Base-by-base conservation (phyloP, 2,329 filamentous ascomycete species). In the Madurella mycetomatis region DNA sequence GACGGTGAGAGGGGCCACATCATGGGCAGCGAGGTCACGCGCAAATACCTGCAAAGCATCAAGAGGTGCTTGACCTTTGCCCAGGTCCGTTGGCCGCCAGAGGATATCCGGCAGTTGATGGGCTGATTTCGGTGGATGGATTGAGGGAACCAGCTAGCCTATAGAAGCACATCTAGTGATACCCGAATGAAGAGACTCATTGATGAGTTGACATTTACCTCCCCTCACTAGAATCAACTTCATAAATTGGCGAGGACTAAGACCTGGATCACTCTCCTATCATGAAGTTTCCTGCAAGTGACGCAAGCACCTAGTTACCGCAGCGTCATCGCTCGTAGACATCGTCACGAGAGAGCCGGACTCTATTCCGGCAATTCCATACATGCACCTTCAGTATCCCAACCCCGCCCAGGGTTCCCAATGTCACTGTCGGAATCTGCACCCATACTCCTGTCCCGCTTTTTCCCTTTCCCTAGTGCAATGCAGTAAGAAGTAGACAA, bases 31-130 rank as follows among this genome's bases (percentile, higher is more conserved):
- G 94, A 99, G 74, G 85, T 88, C 43, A 99, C 94, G 49, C 82
- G 94, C 62, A 99, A 97, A 74, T 96, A 92, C 68, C 72, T 99
- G 62, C 94, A 99, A 76, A 96, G 92, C 69, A 97, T 99, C 71
- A 99, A 99, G 78, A 80, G 94, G 44, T 96, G 92, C 68, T 73
- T 99, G 67, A 97, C 90, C 57, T 99, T 96, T 80, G 91, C 92
- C 25, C 94, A 99, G 74, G 92, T 94, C 31, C 84, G 92, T 63
- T 99, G 94, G 94, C 92, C 92, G 54, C 94, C 94, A 0, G 86
- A 91, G 65, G 92, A 97, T 74, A 80, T 94, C 63, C 80, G 90
- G 67, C 94, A 99, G 75, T 75, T 99, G 64, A 99, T 99, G 94
- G 94, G 94, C 13, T 94, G 72, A 70, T 9, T 18, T 37, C 16